A percentile compares a stretch with the other conserved stretches of the same genome.
Conservation (phyloP, 306 rosid genomes). For the Rosa persica region DNA sequence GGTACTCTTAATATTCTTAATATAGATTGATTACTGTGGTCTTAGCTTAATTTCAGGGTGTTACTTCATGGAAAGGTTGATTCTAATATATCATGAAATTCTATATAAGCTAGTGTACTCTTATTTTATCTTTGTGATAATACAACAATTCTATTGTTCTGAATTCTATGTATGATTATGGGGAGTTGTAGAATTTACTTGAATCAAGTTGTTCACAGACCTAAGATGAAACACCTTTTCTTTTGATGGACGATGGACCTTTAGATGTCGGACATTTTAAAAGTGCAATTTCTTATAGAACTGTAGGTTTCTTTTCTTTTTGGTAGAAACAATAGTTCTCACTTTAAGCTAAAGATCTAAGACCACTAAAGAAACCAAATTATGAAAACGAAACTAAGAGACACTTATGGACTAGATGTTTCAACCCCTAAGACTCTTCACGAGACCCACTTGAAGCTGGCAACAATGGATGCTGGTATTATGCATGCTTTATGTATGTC, state of each 20-base stretch:
- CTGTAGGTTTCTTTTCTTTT: not conserved
- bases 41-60: not conserved
- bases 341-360: not conserved
- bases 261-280: not conserved
- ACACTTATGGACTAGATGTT: not conserved
- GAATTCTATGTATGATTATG: not conserved
- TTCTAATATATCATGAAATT: not conserved
- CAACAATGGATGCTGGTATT: not conserved
- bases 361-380: not conserved
- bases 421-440: not conserved
- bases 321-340: not conserved
- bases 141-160: not conserved
- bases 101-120: not conserved
- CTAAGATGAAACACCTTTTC: not conserved
- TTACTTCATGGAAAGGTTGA: not conserved
- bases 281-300: not conserved
- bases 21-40: not conserved
- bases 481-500: not conserved
- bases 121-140: not conserved
- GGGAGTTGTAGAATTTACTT: not conserved
- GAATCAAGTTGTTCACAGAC: not conserved
- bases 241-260: not conserved
- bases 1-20: not conserved
- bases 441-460: not conserved
- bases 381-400: not conserved